Conservation (phyloP, 768 basidiomycete species). For the Sarcomyxa edulis region DNA sequence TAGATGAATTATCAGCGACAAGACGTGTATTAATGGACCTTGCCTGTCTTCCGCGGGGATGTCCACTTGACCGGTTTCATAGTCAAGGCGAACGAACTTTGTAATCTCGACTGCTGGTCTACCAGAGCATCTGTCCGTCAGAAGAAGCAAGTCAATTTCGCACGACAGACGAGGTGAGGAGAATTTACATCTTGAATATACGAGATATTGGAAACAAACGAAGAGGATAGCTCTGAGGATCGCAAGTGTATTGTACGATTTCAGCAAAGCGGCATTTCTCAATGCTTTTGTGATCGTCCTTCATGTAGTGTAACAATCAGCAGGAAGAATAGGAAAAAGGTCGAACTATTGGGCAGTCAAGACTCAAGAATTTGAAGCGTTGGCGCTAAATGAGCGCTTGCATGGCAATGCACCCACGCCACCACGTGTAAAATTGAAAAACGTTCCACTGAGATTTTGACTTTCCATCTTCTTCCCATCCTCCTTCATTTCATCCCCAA, state of each 20-base stretch:
- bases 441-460: no score
- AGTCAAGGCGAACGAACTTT: constrained; percentile 41
- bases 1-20: constrained; percentile 7
- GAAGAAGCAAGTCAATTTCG: constrained; percentile 3
- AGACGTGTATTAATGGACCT: constrained; percentile 10
- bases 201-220: constrained; percentile 74
- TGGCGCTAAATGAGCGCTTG: no score
- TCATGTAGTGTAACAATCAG: background rate
- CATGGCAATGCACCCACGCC: no score
- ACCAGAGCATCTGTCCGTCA: constrained; percentile 56
- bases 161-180: constrained; percentile 2
- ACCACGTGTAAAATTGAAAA: no score
- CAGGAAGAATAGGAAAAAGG: background rate
- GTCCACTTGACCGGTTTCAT: constrained; percentile 43
- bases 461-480: constrained; percentile 14
- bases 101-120: constrained; percentile 71
- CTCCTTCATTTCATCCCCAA: constrained; percentile 14
- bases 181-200: constrained; percentile 63
- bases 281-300: no score
- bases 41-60: constrained; percentile 40
- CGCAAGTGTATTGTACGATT: constrained; percentile 68
- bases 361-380: constrained; percentile 5
- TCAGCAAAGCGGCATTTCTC: constrained; percentile 59
- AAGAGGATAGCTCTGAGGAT: constrained; percentile 21
- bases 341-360: constrained; percentile 3